Evolutionary conservation across 805 yeast species (phyloP).

Genomic region (Yarrowia keelungensis): DNA sequence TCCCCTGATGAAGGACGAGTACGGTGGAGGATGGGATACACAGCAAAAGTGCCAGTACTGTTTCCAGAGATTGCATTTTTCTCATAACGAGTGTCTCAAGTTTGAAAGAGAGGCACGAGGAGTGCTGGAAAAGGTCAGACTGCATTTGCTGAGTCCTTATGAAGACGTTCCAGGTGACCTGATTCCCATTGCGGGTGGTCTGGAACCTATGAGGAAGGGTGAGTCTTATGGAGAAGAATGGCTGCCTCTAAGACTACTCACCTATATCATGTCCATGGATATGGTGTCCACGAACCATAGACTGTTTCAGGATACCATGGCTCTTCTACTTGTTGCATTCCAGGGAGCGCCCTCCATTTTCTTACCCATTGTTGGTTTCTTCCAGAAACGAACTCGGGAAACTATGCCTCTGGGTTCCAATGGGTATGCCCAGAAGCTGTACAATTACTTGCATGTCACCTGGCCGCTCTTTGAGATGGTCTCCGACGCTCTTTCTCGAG

Average conservation of each 20-base stretch:
- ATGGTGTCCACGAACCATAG: slow-evolving; percentile 28
- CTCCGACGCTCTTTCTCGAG: slow-evolving; percentile 20
- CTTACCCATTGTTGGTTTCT: slow-evolving; percentile 26
- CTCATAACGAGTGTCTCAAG: slow-evolving; percentile 15
- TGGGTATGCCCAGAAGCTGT: slow-evolving; percentile 28
- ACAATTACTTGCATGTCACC: slow-evolving; percentile 33
- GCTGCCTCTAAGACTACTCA: slow-evolving; percentile 22
- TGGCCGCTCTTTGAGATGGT: slow-evolving; percentile 36
- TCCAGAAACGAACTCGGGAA: slow-evolving; percentile 28
- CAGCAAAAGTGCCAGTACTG: slow-evolving; percentile 33
- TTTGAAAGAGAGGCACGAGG: slow-evolving; percentile 21
- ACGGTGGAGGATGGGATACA: slow-evolving; percentile 34
- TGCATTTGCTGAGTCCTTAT: slow-evolving; percentile 16
- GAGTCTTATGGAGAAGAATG: slow-evolving; percentile 25
- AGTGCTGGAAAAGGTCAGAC: slow-evolving; percentile 20
- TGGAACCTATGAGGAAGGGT: slow-evolving; percentile 4
- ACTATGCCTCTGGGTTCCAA: slow-evolving; percentile 25
- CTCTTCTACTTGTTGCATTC: slow-evolving; percentile 24
- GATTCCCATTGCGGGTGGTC: slow-evolving; percentile 17
- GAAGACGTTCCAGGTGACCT: slow-evolving; percentile 23
- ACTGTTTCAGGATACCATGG: slow-evolving; percentile 34
- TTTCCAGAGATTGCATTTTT: slow-evolving; percentile 29
- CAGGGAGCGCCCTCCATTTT: slow-evolving; percentile 28
- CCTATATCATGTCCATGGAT: slow-evolving; percentile 33
- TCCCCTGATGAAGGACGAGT: slow-evolving; percentile 8